Evolutionary conservation across 768 basidiomycete species (phyloP).

Genomic region (Nevesoporus exiguus): DNA sequence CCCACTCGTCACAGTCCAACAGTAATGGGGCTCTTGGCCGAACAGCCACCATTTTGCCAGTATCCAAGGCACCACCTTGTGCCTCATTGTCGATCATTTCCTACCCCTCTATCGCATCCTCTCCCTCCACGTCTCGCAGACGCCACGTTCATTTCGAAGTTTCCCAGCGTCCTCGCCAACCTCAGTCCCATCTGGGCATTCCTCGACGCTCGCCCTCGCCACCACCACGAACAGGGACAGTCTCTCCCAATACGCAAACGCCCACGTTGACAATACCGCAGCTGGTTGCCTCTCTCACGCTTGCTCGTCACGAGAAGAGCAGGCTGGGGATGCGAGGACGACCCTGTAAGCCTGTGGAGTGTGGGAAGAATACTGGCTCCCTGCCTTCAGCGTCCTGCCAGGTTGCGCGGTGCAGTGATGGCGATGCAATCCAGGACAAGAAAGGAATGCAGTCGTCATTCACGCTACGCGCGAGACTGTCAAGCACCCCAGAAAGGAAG

Average conservation of each 20-base stretch:
- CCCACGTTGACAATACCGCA: slow-evolving; percentile 30
- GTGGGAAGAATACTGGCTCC: slow-evolving; percentile 10
- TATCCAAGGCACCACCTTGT: neutral
- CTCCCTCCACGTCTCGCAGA: slow-evolving; percentile 5
- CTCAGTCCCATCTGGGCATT: slow-evolving; percentile 3
- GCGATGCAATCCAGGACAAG: neutral
- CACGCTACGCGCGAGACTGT: slow-evolving; percentile 10
- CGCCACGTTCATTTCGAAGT: slow-evolving; percentile 26
- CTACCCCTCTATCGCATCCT: neutral
- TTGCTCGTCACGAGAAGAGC: slow-evolving; percentile 25
- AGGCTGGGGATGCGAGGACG: slow-evolving; percentile 22
- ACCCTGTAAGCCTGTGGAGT: neutral
- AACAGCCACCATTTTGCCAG: neutral
- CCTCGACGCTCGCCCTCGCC: slow-evolving; percentile 27
- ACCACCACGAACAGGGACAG: slow-evolving; percentile 14
- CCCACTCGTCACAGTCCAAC: neutral
- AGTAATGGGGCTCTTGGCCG: neutral
- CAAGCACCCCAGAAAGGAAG: slow-evolving; percentile 16
- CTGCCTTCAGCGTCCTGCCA: slow-evolving; percentile 1
- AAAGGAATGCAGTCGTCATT: slow-evolving; percentile 1
- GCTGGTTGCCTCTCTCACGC: slow-evolving; percentile 30
- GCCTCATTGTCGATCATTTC: slow-evolving; percentile 6
- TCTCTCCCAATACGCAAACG: slow-evolving; percentile 5
- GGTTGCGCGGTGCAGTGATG: neutral
- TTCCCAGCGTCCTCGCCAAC: neutral